Conservation (phyloP, 2,329 filamentous ascomycete genomes). For the Monilinia fructigena region DNA sequence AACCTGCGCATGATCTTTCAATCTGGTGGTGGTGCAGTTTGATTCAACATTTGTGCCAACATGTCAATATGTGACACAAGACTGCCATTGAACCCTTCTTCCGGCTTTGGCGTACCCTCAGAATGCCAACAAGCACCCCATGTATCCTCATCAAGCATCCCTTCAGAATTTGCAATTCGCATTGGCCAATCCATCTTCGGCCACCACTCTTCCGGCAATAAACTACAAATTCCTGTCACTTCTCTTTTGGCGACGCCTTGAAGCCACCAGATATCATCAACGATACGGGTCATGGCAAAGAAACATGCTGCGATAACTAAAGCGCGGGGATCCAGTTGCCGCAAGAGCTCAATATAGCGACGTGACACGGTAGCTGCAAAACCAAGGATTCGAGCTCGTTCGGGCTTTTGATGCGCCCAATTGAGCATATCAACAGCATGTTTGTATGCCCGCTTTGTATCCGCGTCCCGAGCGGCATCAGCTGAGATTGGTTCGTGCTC, state of each 20-base stretch:
- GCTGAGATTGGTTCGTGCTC: slow-evolving; percentile 53
- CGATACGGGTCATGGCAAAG: slow-evolving; percentile 37
- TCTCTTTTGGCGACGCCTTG: slow-evolving; percentile 64
- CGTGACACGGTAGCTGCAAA: slow-evolving; percentile 65
- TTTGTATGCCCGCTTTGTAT: slow-evolving; percentile 56
- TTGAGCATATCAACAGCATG: slow-evolving; percentile 66
- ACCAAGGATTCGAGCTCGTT: slow-evolving; percentile 57
- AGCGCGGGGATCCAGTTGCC: slow-evolving; percentile 49
- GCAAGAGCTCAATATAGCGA: slow-evolving; percentile 59
- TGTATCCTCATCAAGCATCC: slow-evolving; percentile 34
- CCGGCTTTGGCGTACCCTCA: slow-evolving; percentile 23
- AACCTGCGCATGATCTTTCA: slow-evolving; percentile 22
- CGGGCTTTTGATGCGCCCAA: slow-evolving; percentile 62
- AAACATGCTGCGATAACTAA: slow-evolving; percentile 38
- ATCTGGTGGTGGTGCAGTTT: slow-evolving; percentile 31
- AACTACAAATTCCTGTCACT: slow-evolving; percentile 52
- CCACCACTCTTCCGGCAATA: slow-evolving; percentile 38
- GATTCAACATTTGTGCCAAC: slow-evolving; percentile 33
- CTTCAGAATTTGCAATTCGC: slow-evolving; percentile 36
- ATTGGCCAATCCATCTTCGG: slow-evolving; percentile 40
- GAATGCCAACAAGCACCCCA: slow-evolving; percentile 33
- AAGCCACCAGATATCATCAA: slow-evolving; percentile 60
- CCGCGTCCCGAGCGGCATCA: slow-evolving; percentile 25
- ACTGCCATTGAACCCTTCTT: slow-evolving; percentile 25
- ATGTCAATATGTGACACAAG: slow-evolving; percentile 35